These are phyloP conservation scores for Puccinia triticina DNA, from an alignment of 1,284 basidiomycete species.

Conservation along the genomic window DNA sequence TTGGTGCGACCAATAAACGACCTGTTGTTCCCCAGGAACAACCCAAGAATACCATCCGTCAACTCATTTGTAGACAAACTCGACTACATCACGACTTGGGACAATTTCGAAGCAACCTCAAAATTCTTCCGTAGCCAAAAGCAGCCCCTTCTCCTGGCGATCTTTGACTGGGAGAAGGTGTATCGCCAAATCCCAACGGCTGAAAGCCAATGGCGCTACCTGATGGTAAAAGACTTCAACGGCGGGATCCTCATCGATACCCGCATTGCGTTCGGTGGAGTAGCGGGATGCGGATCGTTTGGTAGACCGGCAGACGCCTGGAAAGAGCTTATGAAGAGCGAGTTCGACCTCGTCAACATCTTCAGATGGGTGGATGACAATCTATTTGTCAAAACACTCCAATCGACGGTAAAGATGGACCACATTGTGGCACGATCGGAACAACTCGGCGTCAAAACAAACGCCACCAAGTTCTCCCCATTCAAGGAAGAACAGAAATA, in stretches of 20 bases:
- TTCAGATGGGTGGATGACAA: too few relatives aligned
- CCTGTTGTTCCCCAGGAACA: too few relatives aligned
- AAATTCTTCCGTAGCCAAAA: background rate
- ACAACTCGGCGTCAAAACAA: background rate
- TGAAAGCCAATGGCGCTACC: background rate
- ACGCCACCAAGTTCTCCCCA: too few relatives aligned
- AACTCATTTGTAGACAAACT: background rate
- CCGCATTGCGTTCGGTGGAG: too few relatives aligned
- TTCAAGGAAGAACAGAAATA: too few relatives aligned
- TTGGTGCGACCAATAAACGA: background rate
- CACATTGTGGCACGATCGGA: background rate
- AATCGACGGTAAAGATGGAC: too few relatives aligned
- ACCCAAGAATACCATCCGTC: background rate
- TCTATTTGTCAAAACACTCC: too few relatives aligned
- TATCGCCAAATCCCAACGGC: too few relatives aligned
- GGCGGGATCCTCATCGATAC: too few relatives aligned
- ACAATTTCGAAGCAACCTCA: background rate
- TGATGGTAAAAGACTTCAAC: too few relatives aligned
- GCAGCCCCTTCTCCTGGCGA: background rate
- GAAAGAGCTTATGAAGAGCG: background rate
- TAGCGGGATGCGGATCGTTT: too few relatives aligned
- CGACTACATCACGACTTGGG: background rate
- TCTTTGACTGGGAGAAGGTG: too few relatives aligned
- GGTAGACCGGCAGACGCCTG: constrained; percentile 9
- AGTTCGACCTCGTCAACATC: background rate